Percentiles rank a stretch among this genome's conserved stretches.
Conservation (phyloP, 768 basidiomycete genomes). For the Boletus reticuloceps region DNA sequence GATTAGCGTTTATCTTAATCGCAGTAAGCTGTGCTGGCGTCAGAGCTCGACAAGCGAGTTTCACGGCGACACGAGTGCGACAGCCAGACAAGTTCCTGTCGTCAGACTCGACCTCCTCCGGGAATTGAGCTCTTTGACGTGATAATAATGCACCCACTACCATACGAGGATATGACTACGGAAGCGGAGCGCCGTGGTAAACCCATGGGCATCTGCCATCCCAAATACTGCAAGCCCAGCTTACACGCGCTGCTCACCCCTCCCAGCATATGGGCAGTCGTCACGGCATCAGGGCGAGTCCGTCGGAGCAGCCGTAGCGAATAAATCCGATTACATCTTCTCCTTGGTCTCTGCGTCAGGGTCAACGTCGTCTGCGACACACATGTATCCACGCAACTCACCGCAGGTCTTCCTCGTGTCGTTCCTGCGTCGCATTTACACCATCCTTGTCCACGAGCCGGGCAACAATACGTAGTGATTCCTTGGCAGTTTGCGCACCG, state of each 20-base stretch:
- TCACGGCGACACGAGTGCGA: too few species aligned
- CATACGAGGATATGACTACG: slow-evolving; percentile 14
- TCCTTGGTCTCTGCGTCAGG: slow-evolving; percentile 37
- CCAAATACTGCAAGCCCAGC: slow-evolving; percentile 28
- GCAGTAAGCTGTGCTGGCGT: slow-evolving; percentile 10
- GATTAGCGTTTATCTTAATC: slow-evolving; percentile 16
- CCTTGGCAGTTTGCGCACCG: slow-evolving; percentile 46
- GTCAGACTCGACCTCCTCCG: neutral
- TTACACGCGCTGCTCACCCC: slow-evolving; percentile 11
- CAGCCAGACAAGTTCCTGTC: neutral
- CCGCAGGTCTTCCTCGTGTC: slow-evolving; percentile 39
- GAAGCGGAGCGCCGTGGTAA: slow-evolving; percentile 28
- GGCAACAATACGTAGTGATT: slow-evolving; percentile 56
- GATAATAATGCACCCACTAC: neutral
- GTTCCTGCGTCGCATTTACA: slow-evolving; percentile 39
- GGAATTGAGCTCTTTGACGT: neutral
- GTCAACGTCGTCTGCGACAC: slow-evolving; percentile 16
- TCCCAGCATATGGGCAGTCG: slow-evolving; percentile 3
- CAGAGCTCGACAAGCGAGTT: too few species aligned
- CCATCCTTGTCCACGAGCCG: slow-evolving; percentile 63
- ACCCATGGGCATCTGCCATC: slow-evolving; percentile 10
- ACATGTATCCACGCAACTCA: slow-evolving; percentile 33
- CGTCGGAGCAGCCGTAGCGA: slow-evolving; percentile 54
- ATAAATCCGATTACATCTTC: slow-evolving; percentile 55
- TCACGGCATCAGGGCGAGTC: slow-evolving; percentile 53